A percentile compares a stretch with the other conserved stretches of the same genome.
phyloP scores from a whole-genome alignment of 129 eudicot genomes.

The Artemisia argyi region DNA sequence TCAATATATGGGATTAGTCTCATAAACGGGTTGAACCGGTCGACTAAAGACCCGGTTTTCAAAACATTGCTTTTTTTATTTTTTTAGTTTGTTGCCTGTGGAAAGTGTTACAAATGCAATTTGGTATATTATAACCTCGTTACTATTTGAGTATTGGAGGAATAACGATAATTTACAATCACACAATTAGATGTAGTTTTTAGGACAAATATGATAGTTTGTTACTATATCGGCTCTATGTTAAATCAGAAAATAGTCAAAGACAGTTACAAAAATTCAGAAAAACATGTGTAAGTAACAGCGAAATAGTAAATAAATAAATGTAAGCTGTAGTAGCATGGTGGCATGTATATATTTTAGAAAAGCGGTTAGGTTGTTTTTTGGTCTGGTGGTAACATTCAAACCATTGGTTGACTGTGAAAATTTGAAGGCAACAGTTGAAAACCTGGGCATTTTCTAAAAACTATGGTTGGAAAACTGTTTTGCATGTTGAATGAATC shows the following conservation, averaged over 20 bases:
- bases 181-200: background rate
- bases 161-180: background rate
- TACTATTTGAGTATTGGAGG: background rate
- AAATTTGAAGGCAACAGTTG: background rate
- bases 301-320: background rate
- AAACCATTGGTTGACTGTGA: constrained; percentile 9
- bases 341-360: background rate
- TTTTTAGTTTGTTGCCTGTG: background rate
- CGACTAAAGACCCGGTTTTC: too few species aligned
- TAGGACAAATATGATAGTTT: too few species aligned
- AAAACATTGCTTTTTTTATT: background rate
- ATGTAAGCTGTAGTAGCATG: background rate
- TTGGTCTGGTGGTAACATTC: background rate
- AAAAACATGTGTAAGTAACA: background rate
- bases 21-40: too few species aligned
- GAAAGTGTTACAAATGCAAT: background rate
- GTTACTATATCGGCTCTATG: too few species aligned
- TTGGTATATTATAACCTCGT: background rate
- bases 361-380: background rate
- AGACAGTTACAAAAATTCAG: background rate
- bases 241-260: background rate
- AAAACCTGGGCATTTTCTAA: background rate
- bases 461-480: background rate
- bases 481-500: constrained; percentile 4
- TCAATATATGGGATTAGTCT: too few species aligned